A percentile compares a stretch with the other conserved stretches of the same genome.
Evolutionary conservation across 768 basidiomycete genomes (phyloP).

Genomic region (Serendipita sp.): DNA sequence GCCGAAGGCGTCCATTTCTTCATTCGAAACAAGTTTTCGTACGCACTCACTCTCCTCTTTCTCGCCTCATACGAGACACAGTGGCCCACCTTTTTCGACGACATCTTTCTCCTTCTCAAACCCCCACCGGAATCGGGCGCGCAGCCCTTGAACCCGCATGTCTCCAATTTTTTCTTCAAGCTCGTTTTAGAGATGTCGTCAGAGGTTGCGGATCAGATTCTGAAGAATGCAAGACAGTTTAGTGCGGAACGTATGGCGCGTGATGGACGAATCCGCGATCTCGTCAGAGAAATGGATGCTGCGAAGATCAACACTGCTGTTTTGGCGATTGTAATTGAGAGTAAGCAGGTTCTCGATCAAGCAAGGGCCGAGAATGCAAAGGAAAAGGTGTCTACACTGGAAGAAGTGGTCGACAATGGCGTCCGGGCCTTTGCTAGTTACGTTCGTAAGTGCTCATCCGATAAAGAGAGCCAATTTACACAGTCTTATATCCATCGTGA

Average conservation of each 20-base stretch:
- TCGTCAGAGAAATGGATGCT: constrained; percentile 75
- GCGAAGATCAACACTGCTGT: constrained; percentile 74
- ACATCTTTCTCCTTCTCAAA: constrained; percentile 59
- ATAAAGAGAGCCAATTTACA: constrained; percentile 3
- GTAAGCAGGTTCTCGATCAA: constrained; percentile 15
- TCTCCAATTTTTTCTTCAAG: constrained; percentile 80
- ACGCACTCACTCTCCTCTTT: constrained; percentile 79
- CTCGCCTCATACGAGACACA: constrained; percentile 72
- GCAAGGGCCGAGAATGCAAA: constrained; percentile 35
- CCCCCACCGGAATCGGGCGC: constrained; percentile 21
- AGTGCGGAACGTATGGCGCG: constrained; percentile 54
- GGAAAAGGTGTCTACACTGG: constrained; percentile 28
- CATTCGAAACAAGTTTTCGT: constrained; percentile 91
- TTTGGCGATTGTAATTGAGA: constrained; percentile 63
- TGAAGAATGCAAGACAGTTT: constrained; percentile 72
- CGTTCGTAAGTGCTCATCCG: constrained; percentile 50
- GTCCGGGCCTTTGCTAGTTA: constrained; percentile 84
- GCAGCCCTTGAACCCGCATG: constrained; percentile 55
- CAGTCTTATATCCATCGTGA: not conserved
- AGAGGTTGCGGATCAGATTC: constrained; percentile 90
- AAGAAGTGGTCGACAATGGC: constrained; percentile 84
- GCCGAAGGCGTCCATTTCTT: constrained; percentile 72
- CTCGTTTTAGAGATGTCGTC: constrained; percentile 88
- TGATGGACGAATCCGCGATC: constrained; percentile 76
- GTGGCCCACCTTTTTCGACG: constrained; percentile 74